Percentiles rank a stretch among this genome's conserved stretches.
phyloP scores from a whole-genome alignment of 805 yeast species.

The Candida ovalis region DNA sequence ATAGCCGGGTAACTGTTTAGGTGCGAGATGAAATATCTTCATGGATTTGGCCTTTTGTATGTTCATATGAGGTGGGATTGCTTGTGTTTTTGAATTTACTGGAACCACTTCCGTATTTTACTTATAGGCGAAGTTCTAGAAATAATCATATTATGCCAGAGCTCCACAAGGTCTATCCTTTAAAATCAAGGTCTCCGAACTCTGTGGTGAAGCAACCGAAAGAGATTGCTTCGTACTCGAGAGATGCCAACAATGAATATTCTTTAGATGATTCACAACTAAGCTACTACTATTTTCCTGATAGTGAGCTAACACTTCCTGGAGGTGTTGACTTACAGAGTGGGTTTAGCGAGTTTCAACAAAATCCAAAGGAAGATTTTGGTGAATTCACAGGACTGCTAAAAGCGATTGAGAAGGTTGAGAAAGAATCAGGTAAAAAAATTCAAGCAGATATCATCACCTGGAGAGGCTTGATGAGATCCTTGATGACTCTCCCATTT shows the following conservation, averaged over 20 bases:
- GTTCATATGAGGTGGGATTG: too few species aligned
- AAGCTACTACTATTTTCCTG: constrained; percentile 80
- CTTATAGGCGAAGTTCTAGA: neutral
- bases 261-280: constrained; percentile 50
- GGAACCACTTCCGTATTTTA: too few species aligned
- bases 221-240: constrained; percentile 66
- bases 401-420: constrained; percentile 51
- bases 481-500: constrained; percentile 65
- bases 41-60: too few species aligned
- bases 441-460: constrained; percentile 66
- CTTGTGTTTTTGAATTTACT: too few species aligned
- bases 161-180: constrained; percentile 28
- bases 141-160: neutral
- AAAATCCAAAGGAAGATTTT: constrained; percentile 52
- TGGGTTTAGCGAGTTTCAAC: constrained; percentile 59
- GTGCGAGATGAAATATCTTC: too few species aligned
- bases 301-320: constrained; percentile 51
- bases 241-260: constrained; percentile 48
- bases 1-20: too few species aligned
- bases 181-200: constrained; percentile 49
- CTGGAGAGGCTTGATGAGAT: constrained; percentile 81
- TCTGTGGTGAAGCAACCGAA: constrained; percentile 82
- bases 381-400: constrained; percentile 57
- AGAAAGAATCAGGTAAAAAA: constrained; percentile 42
- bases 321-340: constrained; percentile 55